Evolutionary conservation across 805 yeast genomes (phyloP).

Genomic region (Vanderwaltozyma yarrowii): DNA sequence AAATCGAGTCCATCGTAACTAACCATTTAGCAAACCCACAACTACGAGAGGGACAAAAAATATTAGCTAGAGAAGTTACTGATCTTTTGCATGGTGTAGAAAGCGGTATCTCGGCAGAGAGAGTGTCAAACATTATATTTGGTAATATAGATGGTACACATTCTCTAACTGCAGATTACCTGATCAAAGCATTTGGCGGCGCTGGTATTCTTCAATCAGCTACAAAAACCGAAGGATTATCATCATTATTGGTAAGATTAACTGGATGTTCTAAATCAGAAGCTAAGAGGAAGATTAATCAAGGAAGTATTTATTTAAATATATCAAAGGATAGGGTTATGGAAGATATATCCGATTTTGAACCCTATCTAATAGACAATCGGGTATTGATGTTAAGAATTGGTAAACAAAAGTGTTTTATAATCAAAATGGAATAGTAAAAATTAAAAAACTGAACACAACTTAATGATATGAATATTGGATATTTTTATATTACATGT

Average conservation of each 20-base stretch:
- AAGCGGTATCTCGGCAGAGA: constrained; percentile 55
- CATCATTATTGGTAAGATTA: constrained; percentile 41
- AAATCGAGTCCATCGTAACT: constrained; percentile 44
- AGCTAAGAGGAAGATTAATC: constrained; percentile 48
- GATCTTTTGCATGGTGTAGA: constrained; percentile 83
- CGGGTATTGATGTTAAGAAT: constrained; percentile 49
- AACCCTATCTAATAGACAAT: constrained; percentile 41
- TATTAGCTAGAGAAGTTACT: constrained; percentile 75
- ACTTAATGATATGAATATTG: too few species aligned
- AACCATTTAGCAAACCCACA: constrained; percentile 53
- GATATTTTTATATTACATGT: neutral
- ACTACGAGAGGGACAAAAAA: constrained; percentile 57
- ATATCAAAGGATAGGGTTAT: constrained; percentile 44
- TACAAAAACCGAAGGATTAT: constrained; percentile 31
- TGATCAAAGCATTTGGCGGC: constrained; percentile 10
- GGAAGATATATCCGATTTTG: constrained; percentile 39
- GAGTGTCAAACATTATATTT: constrained; percentile 58
- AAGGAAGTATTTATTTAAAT: constrained; percentile 71
- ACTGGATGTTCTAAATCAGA: constrained; percentile 44
- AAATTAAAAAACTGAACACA: neutral
- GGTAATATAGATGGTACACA: constrained; percentile 4
- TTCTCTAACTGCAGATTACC: constrained; percentile 8
- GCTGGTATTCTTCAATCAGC: constrained; percentile 14
- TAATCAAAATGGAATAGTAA: constrained; percentile 25
- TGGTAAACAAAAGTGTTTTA: constrained; percentile 63